phyloP scores from a whole-genome alignment of 306 rosid species.

The Corylus heterophylla region DNA sequence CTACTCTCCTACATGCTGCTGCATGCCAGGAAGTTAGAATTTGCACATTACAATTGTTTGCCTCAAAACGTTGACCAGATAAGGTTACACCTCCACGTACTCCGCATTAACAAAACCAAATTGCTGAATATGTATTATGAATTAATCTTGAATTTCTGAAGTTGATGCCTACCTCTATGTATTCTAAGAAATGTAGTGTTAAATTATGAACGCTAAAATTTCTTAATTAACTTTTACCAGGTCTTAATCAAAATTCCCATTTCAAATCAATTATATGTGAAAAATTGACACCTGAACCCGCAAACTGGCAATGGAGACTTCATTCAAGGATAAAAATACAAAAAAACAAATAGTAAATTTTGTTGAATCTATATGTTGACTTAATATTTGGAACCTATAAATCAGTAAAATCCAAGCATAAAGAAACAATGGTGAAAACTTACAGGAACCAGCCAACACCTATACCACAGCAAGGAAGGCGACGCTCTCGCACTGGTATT shows the following conservation, averaged over 20 bases:
- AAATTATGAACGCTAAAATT: background rate
- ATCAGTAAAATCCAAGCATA: background rate
- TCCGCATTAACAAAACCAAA: background rate
- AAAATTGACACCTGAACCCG: background rate
- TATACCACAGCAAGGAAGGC: conserved; percentile 91
- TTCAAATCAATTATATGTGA: background rate
- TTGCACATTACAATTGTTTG: background rate
- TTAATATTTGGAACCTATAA: background rate
- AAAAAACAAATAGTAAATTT: background rate
- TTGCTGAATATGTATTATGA: background rate
- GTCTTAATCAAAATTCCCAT: background rate
- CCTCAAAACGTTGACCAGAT: background rate
- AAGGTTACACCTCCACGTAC: background rate
- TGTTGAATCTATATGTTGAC: background rate
- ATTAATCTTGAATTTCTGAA: background rate
- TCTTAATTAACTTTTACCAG: background rate
- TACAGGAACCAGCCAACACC: conserved; percentile 92
- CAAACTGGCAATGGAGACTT: background rate
- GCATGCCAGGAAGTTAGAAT: background rate
- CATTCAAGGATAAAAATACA: conserved; percentile 2
- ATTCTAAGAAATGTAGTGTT: background rate
- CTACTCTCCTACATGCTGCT: background rate
- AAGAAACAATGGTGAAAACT: conserved; percentile 32
- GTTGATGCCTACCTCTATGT: background rate
- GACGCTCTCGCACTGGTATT: conserved; percentile 74